phyloP scores from a whole-genome alignment of 768 basidiomycete genomes.

The Sporobolomyces roseus region DNA sequence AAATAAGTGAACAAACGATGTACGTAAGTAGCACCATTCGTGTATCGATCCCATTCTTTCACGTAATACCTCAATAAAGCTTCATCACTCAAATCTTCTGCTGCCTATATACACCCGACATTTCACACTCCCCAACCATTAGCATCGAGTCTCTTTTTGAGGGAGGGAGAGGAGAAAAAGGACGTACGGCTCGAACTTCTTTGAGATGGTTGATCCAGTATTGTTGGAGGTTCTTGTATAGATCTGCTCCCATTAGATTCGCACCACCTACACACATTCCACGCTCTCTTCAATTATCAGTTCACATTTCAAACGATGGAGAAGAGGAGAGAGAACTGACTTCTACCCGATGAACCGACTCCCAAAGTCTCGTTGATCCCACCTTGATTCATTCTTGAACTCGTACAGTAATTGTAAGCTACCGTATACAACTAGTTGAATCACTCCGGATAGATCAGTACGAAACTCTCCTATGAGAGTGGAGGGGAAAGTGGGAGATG shows the following conservation, averaged over 20 bases:
- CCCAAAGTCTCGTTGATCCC: conserved; percentile 46
- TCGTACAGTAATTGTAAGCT: conserved; percentile 96
- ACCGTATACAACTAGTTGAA: conserved; percentile 65
- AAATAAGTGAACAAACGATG: conserved; percentile 96
- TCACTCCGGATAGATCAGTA: background rate
- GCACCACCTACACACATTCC: conserved; percentile 71
- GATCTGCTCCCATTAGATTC: conserved; percentile 92
- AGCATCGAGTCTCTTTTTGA: background rate
- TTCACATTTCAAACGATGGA: background rate
- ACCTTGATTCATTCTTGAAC: conserved; percentile 55
- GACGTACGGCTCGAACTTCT: conserved; percentile 59
- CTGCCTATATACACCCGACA: conserved; percentile 55
- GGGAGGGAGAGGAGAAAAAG: background rate
- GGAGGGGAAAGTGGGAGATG: conserved; percentile 10
- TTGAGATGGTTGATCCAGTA: conserved; percentile 84
- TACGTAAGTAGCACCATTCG: conserved; percentile 93
- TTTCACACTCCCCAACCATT: too few relatives aligned
- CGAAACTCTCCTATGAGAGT: background rate
- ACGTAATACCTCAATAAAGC: conserved; percentile 86
- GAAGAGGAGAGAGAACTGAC: conserved; percentile 17
- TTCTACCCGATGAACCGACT: conserved; percentile 13
- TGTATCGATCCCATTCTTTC: conserved; percentile 90
- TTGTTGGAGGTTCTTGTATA: conserved; percentile 88
- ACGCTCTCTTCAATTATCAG: too few relatives aligned
- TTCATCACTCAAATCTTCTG: conserved; percentile 77